A percentile compares a stretch with the other conserved stretches of the same genome.
These are phyloP conservation scores for Starmerella kuoi DNA, from an alignment of 805 yeast species.

Conservation along the genomic window DNA sequence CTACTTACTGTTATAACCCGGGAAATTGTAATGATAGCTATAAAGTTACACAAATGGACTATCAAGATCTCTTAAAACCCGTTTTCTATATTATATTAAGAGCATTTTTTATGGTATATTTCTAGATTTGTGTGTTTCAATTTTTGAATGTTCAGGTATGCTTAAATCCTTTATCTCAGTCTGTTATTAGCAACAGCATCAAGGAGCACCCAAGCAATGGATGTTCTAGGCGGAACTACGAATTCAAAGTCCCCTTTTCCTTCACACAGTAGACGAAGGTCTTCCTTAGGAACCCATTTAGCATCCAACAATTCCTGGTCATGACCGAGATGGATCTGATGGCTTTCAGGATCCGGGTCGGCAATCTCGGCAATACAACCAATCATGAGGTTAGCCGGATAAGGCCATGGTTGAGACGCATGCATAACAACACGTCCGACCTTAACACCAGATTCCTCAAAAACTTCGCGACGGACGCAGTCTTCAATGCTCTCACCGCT, in stretches of 20 bases:
- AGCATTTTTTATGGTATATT: too few species aligned
- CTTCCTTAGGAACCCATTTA: slow-evolving; percentile 59
- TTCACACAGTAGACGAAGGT: slow-evolving; percentile 34
- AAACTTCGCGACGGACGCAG: slow-evolving; percentile 77
- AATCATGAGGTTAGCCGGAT: slow-evolving; percentile 84
- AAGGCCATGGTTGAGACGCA: slow-evolving; percentile 94
- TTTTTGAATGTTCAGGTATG: not conserved
- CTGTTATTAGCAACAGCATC: slow-evolving; percentile 18
- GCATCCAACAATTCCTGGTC: slow-evolving; percentile 84
- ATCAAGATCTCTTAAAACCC: too few species aligned
- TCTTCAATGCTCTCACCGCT: slow-evolving; percentile 87
- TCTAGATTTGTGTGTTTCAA: not conserved
- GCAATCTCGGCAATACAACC: slow-evolving; percentile 79
- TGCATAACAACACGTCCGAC: slow-evolving; percentile 47
- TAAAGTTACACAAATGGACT: too few species aligned
- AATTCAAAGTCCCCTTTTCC: slow-evolving; percentile 17
- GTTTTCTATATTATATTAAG: too few species aligned
- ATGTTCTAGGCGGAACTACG: slow-evolving; percentile 26
- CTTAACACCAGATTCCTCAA: slow-evolving; percentile 89
- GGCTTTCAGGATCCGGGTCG: slow-evolving; percentile 36
- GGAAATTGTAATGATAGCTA: too few species aligned
- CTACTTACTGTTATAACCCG: too few species aligned
- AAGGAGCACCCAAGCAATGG: slow-evolving; percentile 29
- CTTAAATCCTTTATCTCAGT: not conserved
- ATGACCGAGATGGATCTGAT: slow-evolving; percentile 51